Evolutionary conservation across 345 rosid species (phyloP).

Genomic region (Zanthoxylum bungeanum): DNA sequence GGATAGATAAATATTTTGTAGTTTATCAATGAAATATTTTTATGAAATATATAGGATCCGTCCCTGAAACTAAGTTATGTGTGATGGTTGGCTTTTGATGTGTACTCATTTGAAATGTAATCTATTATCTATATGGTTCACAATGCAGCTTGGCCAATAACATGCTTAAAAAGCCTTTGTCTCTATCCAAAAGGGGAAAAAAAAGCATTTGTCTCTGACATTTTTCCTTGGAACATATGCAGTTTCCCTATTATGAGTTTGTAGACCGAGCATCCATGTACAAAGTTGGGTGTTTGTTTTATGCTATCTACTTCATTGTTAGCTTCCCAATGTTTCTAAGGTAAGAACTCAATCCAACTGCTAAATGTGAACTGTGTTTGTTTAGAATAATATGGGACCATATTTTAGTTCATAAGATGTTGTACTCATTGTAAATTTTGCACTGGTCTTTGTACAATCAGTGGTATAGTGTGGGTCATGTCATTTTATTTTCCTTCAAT

Average conservation of each 20-base stretch:
- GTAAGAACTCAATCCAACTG: conserved; percentile 37
- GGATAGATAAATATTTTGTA: background rate
- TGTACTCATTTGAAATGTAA: background rate
- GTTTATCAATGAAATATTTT: background rate
- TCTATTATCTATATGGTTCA: background rate
- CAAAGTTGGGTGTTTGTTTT: conserved; percentile 90
- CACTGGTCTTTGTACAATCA: background rate
- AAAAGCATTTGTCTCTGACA: conserved; percentile 7
- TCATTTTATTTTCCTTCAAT: background rate
- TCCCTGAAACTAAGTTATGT: background rate
- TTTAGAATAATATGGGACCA: background rate
- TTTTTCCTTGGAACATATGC: conserved; percentile 33
- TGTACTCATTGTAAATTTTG: background rate
- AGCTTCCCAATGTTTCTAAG: conserved; percentile 99
- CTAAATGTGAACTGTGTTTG: background rate
- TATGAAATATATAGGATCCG: background rate
- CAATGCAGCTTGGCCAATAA: background rate
- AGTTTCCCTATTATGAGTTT: conserved; percentile 96
- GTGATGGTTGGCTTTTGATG: background rate
- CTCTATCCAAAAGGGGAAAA: no score
- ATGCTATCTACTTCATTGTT: conserved; percentile 91
- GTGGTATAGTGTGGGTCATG: background rate
- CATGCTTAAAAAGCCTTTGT: background rate
- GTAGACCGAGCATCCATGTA: conserved; percentile 97
- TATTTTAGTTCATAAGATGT: background rate